Percentiles rank a stretch among this genome's conserved stretches.
These are phyloP conservation scores for Torulaspora delbrueckii DNA, from an alignment of 805 yeast genomes.

Conservation along the genomic window DNA sequence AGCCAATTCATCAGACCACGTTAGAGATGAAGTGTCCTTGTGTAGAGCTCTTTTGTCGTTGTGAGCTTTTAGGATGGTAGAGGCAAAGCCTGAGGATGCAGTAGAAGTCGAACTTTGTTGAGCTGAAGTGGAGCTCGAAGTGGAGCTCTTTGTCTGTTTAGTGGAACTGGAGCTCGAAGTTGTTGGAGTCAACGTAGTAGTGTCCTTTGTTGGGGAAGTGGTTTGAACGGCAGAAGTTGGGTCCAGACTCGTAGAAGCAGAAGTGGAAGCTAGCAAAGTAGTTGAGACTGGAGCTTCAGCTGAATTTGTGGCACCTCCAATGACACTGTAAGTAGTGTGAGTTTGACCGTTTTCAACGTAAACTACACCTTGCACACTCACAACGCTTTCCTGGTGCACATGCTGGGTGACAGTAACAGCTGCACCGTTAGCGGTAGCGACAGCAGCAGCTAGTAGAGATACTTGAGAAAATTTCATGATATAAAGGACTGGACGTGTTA, in stretches of 20 bases:
- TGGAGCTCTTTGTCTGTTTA: conserved; percentile 19
- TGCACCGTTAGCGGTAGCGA: conserved; percentile 23
- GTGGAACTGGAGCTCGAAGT: conserved; percentile 21
- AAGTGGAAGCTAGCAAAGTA: conserved; percentile 20
- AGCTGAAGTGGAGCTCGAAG: conserved; percentile 21
- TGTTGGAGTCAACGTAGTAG: conserved; percentile 6
- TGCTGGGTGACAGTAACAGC: conserved; percentile 32
- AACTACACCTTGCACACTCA: conserved; percentile 28
- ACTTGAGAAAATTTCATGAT: conserved; percentile 26
- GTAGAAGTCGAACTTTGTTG: conserved; percentile 20
- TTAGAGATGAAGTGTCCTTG: conserved; percentile 36
- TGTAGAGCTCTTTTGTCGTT: conserved; percentile 56
- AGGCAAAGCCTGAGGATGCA: conserved; percentile 27
- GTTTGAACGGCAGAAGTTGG: conserved; percentile 6
- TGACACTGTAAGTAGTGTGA: conserved; percentile 23
- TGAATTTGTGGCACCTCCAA: conserved; percentile 9
- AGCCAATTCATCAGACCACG: conserved; percentile 55
- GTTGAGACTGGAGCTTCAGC: conserved; percentile 19
- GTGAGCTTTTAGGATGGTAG: conserved; percentile 52
- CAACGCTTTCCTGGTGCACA: conserved; percentile 23
- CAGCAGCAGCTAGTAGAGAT: conserved; percentile 19
- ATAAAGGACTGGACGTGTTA: conserved; percentile 8
- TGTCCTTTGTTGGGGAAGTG: conserved; percentile 1
- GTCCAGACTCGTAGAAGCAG: conserved; percentile 5
- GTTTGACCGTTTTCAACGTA: conserved; percentile 27